Conservation (phyloP, 2,329 filamentous ascomycete species). For the Pseudomassariella vexata region DNA sequence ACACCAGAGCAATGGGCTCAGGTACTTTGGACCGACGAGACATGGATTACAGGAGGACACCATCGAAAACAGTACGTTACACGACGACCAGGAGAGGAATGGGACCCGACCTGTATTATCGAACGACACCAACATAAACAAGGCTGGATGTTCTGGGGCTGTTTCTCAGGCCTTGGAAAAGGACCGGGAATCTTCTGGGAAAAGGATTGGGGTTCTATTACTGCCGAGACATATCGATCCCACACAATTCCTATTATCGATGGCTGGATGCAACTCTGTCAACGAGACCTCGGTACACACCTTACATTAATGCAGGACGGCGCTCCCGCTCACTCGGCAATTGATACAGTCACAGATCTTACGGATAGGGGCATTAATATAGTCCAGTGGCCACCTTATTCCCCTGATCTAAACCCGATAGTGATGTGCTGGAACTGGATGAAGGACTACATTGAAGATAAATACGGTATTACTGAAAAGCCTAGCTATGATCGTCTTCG, state of each 20-base stretch:
- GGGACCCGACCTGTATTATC: background rate
- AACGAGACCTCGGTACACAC: background rate
- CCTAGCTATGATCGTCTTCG: background rate
- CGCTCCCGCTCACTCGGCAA: background rate
- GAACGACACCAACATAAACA: conserved; percentile 1
- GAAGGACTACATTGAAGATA: conserved; percentile 3
- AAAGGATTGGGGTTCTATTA: conserved; percentile 1
- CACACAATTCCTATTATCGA: background rate
- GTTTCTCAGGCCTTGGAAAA: conserved; percentile 2
- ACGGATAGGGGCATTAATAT: background rate
- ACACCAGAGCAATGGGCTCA: background rate
- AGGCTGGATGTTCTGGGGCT: conserved; percentile 4
- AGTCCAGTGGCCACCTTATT: conserved; percentile 1
- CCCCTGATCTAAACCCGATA: conserved; percentile 3
- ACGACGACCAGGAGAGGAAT: background rate
- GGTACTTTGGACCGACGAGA: conserved; percentile 2
- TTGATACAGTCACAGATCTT: background rate
- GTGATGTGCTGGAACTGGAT: conserved; percentile 1
- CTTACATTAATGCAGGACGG: conserved; percentile 1
- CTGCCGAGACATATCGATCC: background rate
- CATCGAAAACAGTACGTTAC: background rate
- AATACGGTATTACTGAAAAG: background rate
- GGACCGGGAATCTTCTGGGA: conserved; percentile 3
- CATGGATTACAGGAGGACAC: conserved; percentile 2
- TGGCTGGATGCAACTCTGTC: background rate